phyloP scores from a whole-genome alignment of 225 moss, liverwort and hornwort genomes.

The Bryum argenteum region DNA sequence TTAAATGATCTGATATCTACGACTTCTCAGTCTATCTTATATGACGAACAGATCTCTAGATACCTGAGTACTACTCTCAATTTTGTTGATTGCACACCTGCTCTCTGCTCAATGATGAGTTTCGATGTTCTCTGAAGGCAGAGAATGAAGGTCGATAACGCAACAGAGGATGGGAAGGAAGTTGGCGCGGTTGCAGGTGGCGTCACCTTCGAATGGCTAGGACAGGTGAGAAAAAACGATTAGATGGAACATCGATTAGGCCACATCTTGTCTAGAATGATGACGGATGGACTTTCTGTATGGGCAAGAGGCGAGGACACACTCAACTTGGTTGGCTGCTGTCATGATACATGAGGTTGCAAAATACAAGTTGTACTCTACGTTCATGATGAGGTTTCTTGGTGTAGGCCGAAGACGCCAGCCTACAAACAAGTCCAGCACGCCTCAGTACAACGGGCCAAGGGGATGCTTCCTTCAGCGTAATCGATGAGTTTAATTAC shows the following conservation, averaged over 20 bases:
- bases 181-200: slow-evolving; percentile 29
- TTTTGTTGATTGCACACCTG: not conserved
- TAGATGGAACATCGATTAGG: not conserved
- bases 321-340: slow-evolving; percentile 2
- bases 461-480: slow-evolving; percentile 50
- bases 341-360: not conserved
- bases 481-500: slow-evolving; percentile 70
- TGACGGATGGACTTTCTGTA: not conserved
- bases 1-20: not conserved
- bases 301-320: slow-evolving; percentile 14
- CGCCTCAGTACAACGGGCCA: slow-evolving; percentile 31
- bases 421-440: slow-evolving; percentile 45
- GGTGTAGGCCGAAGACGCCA: slow-evolving; percentile 68
- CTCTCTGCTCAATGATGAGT: no score
- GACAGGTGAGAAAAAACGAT: no score
- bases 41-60: not conserved
- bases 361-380: not conserved
- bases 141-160: slow-evolving; percentile 36
- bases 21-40: not conserved
- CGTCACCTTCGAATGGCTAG: slow-evolving; percentile 40
- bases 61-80: not conserved
- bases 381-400: not conserved
- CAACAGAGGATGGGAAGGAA: slow-evolving; percentile 26
- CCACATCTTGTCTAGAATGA: not conserved
- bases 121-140: not conserved